Conservation (phyloP, 441 rosid species). For the Omphalea diandra region DNA sequence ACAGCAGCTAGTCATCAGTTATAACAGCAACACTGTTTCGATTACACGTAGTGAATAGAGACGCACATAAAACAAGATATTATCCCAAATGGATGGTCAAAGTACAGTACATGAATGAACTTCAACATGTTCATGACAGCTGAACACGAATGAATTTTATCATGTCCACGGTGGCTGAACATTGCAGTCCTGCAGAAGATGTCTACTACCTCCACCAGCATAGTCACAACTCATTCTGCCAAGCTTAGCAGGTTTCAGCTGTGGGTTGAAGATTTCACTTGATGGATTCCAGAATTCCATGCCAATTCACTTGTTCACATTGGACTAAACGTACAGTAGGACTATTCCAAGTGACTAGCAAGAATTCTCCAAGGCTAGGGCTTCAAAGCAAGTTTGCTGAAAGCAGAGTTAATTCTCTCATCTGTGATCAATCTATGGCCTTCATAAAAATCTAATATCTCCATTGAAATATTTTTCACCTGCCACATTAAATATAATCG, state of each 20-base stretch:
- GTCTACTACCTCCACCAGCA: not conserved
- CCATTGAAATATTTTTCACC: constrained; percentile 91
- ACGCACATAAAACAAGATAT: not conserved
- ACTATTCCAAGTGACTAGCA: not conserved
- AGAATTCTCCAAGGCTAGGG: constrained; percentile 23
- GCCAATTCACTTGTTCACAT: not conserved
- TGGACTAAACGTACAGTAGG: not conserved
- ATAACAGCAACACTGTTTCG: not conserved
- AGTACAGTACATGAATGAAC: not conserved
- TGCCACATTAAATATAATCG: constrained; percentile 29
- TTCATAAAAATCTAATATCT: constrained; percentile 86
- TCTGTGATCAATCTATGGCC: constrained; percentile 55
- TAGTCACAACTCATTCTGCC: too few relatives aligned
- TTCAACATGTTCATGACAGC: not conserved
- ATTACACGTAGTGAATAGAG: not conserved
- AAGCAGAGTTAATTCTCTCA: constrained; percentile 52
- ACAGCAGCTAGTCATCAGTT: not conserved
- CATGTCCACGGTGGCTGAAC: not conserved
- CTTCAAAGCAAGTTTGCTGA: constrained; percentile 63
- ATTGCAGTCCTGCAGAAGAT: not conserved
- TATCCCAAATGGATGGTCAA: not conserved
- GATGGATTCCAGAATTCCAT: not conserved
- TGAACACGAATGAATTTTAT: not conserved
- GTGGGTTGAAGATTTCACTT: not conserved
- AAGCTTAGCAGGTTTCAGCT: too few relatives aligned